A percentile compares a stretch with the other conserved stretches of the same genome.
Evolutionary conservation across 768 basidiomycete genomes (phyloP).

Genomic region (Agaricus sinodeliciosus): DNA sequence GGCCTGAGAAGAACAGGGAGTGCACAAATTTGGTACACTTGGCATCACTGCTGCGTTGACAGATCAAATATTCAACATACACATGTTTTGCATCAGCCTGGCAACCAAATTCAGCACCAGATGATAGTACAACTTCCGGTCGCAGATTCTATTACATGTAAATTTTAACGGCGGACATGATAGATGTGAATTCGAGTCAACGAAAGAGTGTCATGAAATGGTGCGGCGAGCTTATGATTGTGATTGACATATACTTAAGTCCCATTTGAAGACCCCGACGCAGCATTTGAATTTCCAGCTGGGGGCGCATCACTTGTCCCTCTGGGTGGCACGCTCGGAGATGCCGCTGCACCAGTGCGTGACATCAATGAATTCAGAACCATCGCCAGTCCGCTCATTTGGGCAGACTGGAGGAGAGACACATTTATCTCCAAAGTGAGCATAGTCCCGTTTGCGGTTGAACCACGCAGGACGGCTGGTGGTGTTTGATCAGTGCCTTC

Average conservation of each 20-base stretch:
- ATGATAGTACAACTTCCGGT: too few species aligned
- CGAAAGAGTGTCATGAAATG: too few species aligned
- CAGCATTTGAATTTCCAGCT: not conserved
- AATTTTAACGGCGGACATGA: too few species aligned
- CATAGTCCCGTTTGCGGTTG: constrained; percentile 64
- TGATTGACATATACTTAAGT: not conserved
- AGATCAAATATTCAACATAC: too few species aligned
- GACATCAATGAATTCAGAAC: constrained; percentile 68
- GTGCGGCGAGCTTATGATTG: not conserved
- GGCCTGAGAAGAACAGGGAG: not conserved
- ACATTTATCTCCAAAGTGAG: constrained; percentile 77
- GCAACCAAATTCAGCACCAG: too few species aligned
- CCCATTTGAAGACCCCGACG: not conserved
- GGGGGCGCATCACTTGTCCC: not conserved
- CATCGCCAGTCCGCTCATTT: constrained; percentile 70
- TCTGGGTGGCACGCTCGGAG: constrained; percentile 2
- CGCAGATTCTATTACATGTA: too few species aligned
- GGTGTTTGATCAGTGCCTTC: constrained; percentile 53
- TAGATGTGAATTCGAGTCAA: too few species aligned
- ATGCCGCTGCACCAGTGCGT: constrained; percentile 24
- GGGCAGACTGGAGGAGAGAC: constrained; percentile 61
- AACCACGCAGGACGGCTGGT: constrained; percentile 70
- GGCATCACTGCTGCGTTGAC: too few species aligned
- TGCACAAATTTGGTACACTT: too few species aligned
- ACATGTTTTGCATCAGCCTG: too few species aligned